Evolutionary conservation across 164 flowering plant species (phyloP).

Genomic region (Umbellularia californica): DNA sequence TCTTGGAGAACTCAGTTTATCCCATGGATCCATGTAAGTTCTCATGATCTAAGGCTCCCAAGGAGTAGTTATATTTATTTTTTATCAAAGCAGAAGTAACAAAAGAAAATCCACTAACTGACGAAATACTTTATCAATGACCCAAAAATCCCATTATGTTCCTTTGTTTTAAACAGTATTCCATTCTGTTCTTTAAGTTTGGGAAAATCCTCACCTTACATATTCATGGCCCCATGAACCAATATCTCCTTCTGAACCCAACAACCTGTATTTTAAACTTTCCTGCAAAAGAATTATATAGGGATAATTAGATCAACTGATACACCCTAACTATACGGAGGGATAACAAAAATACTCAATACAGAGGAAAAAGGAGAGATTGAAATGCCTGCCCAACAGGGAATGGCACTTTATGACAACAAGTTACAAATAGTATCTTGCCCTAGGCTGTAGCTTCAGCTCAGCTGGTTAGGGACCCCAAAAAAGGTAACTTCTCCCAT

Average conservation of each 20-base stretch:
- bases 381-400: no score
- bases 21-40: neutral
- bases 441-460: no score
- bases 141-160: no score
- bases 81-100: no score
- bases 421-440: no score
- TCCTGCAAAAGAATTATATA: conserved; percentile 43
- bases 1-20: neutral
- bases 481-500: no score
- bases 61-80: neutral
- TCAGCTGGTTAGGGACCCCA: no score
- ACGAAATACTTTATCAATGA: neutral
- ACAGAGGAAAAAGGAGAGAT: no score
- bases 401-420: no score
- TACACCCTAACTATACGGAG: neutral
- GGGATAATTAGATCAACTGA: neutral
- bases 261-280: conserved; percentile 77
- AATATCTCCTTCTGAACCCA: conserved; percentile 96
- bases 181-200: neutral
- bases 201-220: conserved; percentile 55
- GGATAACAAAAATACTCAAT: no score
- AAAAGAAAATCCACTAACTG: neutral
- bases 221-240: conserved; percentile 99
- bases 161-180: no score
- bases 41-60: neutral